Base-by-base conservation (phyloP, 495 filamentous ascomycete species). In the Geoglossum glabrum region DNA sequence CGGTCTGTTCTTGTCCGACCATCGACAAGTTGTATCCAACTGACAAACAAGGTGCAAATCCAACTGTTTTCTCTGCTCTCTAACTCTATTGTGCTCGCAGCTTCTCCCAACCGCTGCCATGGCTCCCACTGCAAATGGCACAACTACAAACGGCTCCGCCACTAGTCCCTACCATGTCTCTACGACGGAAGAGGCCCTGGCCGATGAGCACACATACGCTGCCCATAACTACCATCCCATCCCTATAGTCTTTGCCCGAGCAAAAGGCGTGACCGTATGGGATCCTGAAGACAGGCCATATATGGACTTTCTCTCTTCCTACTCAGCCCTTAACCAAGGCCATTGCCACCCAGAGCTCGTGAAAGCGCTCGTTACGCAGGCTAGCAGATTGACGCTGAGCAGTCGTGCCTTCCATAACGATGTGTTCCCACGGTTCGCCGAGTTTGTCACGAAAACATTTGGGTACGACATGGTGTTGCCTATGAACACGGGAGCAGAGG, bases 171-270 rank as follows among this genome's bases (percentile, higher is more conserved):
- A 87, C 72, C 93, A 97, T 72, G 79, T 86, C 23, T 66, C 83
- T 51, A 85, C 90, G 25, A 87, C 87, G n/a, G 71, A 79, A 34
- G 73, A 74, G 59, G 92, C 92, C 58, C 88, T 96, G 65, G 69
- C 79, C 28, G 76, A 80, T 57, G 92, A 99, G 72, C 72, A 87
- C 64, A 73, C 82, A 55, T 90, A 79, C 70, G 92, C 92, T 45
- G 92, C 92, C 46, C 92, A 99, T 78, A 99, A 99, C 72, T 99
- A 99, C 73, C 89, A 96, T 72, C 92, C 93, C 21, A 82, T 99
- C 9, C 93, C 93, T 15, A 79, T 97, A 34, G 90, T 95, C 60
- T 90, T 95, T 67, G 75, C 90, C 26, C 80, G 80, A 36, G 90
- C 86, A 26, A 76, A 81, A 59, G 92, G 93, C 13, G 85, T 80